Conservation (phyloP, 768 basidiomycete genomes). For the Floccularia luteovirens region DNA sequence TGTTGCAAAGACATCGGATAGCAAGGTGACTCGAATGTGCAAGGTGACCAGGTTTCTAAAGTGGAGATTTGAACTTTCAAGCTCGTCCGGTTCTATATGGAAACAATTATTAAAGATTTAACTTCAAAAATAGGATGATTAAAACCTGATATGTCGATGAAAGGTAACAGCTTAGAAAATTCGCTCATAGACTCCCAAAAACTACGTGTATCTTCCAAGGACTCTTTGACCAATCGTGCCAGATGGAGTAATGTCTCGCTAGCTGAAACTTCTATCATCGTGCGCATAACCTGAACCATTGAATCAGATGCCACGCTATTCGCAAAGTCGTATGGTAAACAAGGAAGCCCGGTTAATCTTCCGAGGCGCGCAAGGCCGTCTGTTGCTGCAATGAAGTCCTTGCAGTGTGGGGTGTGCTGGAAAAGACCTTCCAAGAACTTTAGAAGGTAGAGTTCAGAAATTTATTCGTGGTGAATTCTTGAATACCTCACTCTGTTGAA, state of each 20-base stretch:
- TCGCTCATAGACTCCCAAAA: slow-evolving; percentile 58
- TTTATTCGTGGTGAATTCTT: no score
- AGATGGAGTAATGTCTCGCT: slow-evolving; percentile 68
- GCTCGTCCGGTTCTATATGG: slow-evolving; percentile 33
- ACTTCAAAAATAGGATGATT: slow-evolving; percentile 3
- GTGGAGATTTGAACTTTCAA: slow-evolving; percentile 42
- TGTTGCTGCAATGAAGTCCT: slow-evolving; percentile 74
- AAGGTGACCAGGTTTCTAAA: slow-evolving; percentile 73
- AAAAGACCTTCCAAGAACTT: slow-evolving; percentile 94
- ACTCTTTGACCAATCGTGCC: slow-evolving; percentile 59
- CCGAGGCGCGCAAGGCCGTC: slow-evolving; percentile 73
- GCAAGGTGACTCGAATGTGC: slow-evolving; percentile 71
- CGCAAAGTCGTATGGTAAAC: slow-evolving; percentile 84
- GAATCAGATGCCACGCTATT: slow-evolving; percentile 82
- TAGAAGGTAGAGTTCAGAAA: slow-evolving; percentile 6
- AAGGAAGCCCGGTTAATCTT: slow-evolving; percentile 73
- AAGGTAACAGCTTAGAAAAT: slow-evolving; percentile 54
- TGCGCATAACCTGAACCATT: slow-evolving; percentile 81
- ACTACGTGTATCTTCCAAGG: slow-evolving; percentile 57
- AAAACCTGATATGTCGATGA: slow-evolving; percentile 49
- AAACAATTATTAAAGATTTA: slow-evolving; percentile 1
- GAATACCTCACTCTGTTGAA: slow-evolving; percentile 55
- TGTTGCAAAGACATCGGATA: slow-evolving; percentile 84
- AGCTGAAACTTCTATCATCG: slow-evolving; percentile 83
- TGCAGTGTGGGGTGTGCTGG: slow-evolving; percentile 84